These are phyloP conservation scores for Boletales sp. DNA, from an alignment of 768 basidiomycete species.

Conservation along the genomic window DNA sequence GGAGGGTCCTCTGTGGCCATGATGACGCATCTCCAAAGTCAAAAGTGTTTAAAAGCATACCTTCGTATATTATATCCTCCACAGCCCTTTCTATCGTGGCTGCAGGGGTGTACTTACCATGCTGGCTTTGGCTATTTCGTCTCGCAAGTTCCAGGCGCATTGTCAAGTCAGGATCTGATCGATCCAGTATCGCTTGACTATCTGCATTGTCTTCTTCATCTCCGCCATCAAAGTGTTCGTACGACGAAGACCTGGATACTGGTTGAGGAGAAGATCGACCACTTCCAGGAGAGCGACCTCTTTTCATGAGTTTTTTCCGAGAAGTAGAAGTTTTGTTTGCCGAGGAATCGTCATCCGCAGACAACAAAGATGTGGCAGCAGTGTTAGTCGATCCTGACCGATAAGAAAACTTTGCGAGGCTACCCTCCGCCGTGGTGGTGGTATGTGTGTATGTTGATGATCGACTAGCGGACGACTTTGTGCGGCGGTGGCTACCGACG, in stretches of 20 bases:
- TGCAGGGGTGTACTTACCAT: slow-evolving; percentile 40
- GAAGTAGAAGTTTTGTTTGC: slow-evolving; percentile 44
- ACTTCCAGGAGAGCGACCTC: slow-evolving; percentile 40
- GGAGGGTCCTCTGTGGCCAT: slow-evolving; percentile 55
- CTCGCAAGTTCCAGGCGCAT: slow-evolving; percentile 79
- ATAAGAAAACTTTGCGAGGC: slow-evolving; percentile 67
- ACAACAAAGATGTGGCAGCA: slow-evolving; percentile 57
- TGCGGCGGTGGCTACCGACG: slow-evolving; percentile 57
- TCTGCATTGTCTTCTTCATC: slow-evolving; percentile 46
- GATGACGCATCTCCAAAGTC: slow-evolving; percentile 2
- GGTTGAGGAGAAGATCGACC: slow-evolving; percentile 35
- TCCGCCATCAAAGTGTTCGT: slow-evolving; percentile 35
- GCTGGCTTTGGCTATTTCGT: slow-evolving; percentile 78
- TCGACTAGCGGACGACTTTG: slow-evolving; percentile 66
- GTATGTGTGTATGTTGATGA: slow-evolving; percentile 72
- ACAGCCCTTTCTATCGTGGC: slow-evolving; percentile 43
- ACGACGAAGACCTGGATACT: slow-evolving; percentile 42
- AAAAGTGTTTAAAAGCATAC: slow-evolving; percentile 33
- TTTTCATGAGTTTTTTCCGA: slow-evolving; percentile 45
- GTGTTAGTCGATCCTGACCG: slow-evolving; percentile 66
- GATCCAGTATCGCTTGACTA: slow-evolving; percentile 44
- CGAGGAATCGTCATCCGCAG: slow-evolving; percentile 59
- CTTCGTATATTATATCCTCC: slow-evolving; percentile 78
- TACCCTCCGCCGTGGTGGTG: slow-evolving; percentile 63
- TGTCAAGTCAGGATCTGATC: slow-evolving; percentile 73